Evolutionary conservation across 2,329 filamentous ascomycete species (phyloP).

Genomic region (Trichoderma cornu-damae): DNA sequence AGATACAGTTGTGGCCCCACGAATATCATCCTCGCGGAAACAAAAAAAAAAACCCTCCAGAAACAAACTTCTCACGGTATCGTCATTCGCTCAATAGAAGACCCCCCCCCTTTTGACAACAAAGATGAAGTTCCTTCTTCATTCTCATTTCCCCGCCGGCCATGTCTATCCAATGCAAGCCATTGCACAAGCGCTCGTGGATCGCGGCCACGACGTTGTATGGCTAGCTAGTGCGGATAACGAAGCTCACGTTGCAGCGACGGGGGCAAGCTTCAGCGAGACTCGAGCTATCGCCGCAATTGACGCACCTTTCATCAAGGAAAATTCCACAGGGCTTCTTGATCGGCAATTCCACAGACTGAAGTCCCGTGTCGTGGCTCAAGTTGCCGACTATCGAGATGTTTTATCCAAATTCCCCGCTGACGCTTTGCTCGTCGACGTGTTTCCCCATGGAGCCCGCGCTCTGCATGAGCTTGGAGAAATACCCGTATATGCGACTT

Average conservation of each 20-base stretch:
- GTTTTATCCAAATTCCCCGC: constrained; percentile 28
- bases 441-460: constrained; percentile 35
- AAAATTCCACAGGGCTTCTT: constrained; percentile 30
- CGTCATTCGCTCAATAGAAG: no score
- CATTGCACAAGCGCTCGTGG: constrained; percentile 34
- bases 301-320: constrained; percentile 29
- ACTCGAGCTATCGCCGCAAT: constrained; percentile 30
- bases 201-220: constrained; percentile 35
- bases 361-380: constrained; percentile 30
- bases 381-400: constrained; percentile 34
- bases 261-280: constrained; percentile 33
- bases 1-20: no score
- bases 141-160: constrained; percentile 38
- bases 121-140: constrained; percentile 35
- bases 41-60: neutral
- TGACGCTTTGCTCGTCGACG: constrained; percentile 36
- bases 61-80: neutral
- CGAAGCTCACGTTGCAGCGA: constrained; percentile 30
- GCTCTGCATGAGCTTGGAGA: constrained; percentile 34
- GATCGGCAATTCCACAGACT: constrained; percentile 28
- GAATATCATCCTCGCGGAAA: no score
- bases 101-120: no score
- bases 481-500: constrained; percentile 34
- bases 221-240: constrained; percentile 36
- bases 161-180: constrained; percentile 39